A percentile compares a stretch with the other conserved stretches of the same genome.
These are phyloP conservation scores for Myxozyma neotropica DNA, from an alignment of 805 yeast species.

Conservation along the genomic window DNA sequence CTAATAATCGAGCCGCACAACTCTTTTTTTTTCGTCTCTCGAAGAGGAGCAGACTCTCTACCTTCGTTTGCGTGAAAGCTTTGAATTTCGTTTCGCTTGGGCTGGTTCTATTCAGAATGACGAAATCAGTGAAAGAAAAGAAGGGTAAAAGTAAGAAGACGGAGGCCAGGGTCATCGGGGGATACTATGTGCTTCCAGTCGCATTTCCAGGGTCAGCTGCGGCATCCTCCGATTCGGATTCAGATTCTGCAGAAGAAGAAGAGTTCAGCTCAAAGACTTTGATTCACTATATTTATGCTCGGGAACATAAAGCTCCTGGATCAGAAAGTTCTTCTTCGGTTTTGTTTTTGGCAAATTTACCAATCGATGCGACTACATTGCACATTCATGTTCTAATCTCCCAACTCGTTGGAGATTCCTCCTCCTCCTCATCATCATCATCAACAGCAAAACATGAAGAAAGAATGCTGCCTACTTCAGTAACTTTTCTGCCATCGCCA, in stretches of 20 bases:
- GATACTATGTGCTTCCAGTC: conserved; percentile 22
- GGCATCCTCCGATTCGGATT: neutral
- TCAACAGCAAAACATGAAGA: neutral
- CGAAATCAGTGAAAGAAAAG: neutral
- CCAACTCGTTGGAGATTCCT: neutral
- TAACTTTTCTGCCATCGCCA: conserved; percentile 5
- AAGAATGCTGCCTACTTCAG: conserved; percentile 5
- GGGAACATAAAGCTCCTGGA: conserved; percentile 33
- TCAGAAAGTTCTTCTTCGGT: neutral
- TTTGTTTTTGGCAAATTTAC: conserved; percentile 34
- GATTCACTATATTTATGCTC: conserved; percentile 36
- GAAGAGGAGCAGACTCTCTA: neutral
- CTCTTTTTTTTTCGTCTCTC: neutral
- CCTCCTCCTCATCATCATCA: too few species aligned
- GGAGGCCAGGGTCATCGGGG: conserved; percentile 4
- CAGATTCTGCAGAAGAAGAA: neutral
- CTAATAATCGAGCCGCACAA: neutral
- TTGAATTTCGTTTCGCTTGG: too few species aligned
- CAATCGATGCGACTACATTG: conserved; percentile 24
- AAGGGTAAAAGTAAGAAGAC: neutral
- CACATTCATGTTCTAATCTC: conserved; percentile 27
- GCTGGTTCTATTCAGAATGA: too few species aligned
- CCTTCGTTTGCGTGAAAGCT: neutral
- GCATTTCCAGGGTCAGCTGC: neutral
- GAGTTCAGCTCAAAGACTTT: neutral